Evolutionary conservation across 768 basidiomycete genomes (phyloP).

Genomic region (Termitomyces sp.): DNA sequence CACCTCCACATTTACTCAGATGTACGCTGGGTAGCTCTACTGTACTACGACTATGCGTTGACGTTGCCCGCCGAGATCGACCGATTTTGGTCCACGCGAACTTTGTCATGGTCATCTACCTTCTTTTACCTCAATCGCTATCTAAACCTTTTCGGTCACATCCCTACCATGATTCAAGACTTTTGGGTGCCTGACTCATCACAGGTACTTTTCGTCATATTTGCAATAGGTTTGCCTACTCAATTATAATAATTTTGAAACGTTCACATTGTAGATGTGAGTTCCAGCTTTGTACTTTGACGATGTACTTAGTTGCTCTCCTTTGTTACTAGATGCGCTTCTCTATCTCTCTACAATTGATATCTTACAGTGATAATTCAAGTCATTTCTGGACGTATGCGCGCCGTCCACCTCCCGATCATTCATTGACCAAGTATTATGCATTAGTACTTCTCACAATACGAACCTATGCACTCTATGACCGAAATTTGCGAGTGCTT

Average conservation of each 20-base stretch:
- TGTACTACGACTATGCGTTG: slow-evolving; percentile 25
- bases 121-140: slow-evolving; percentile 43
- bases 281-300: not conserved
- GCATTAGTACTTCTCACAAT: slow-evolving; percentile 29
- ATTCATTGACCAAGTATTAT: not conserved
- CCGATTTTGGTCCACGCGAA: slow-evolving; percentile 33
- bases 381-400: slow-evolving; percentile 29
- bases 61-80: slow-evolving; percentile 37
- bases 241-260: not conserved
- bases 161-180: slow-evolving; percentile 26
- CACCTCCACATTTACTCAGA: not conserved
- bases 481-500: slow-evolving; percentile 22
- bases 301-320: too few relatives aligned
- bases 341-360: slow-evolving; percentile 20
- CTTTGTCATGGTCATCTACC: slow-evolving; percentile 23
- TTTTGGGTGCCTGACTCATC: slow-evolving; percentile 21
- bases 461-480: slow-evolving; percentile 36
- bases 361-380: slow-evolving; percentile 28
- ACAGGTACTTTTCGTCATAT: slow-evolving; percentile 9
- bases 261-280: not conserved
- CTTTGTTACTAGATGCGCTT: slow-evolving; percentile 15
- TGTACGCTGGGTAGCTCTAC: not conserved
- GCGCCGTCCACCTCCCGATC: not conserved
- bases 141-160: slow-evolving; percentile 7
- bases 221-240: not conserved